Evolutionary conservation across 2,329 filamentous ascomycete species (phyloP).

Genomic region (Neoarthrinium moseri): DNA sequence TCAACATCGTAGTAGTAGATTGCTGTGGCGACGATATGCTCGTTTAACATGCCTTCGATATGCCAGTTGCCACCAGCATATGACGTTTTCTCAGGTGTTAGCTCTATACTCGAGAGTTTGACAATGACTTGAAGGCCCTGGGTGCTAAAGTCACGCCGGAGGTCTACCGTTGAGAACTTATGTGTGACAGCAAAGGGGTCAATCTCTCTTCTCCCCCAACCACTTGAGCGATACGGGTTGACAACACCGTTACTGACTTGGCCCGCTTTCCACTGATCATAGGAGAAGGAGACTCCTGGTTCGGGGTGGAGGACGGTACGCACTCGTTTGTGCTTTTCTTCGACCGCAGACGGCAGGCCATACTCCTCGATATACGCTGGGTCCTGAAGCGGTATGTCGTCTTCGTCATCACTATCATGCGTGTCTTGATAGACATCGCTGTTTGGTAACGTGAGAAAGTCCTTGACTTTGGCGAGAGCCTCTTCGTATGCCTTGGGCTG

Average conservation of each 20-base stretch:
- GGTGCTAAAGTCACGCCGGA: slow-evolving; percentile 25
- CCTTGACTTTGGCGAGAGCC: slow-evolving; percentile 1
- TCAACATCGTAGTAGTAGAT: slow-evolving; percentile 61
- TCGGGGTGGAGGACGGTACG: background rate
- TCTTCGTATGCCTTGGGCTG: slow-evolving; percentile 2
- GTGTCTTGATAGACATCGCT: background rate
- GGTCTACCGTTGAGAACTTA: slow-evolving; percentile 20
- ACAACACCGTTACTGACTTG: background rate
- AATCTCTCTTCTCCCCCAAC: background rate
- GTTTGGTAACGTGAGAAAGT: background rate
- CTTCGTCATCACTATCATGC: background rate
- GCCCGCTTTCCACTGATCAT: background rate
- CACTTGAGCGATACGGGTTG: no score
- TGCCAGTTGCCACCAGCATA: slow-evolving; percentile 57
- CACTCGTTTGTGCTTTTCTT: background rate
- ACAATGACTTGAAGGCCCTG: slow-evolving; percentile 58
- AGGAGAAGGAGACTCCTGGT: background rate
- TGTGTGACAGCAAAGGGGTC: background rate
- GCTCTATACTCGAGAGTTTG: slow-evolving; percentile 60
- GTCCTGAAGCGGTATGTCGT: background rate
- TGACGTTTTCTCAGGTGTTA: slow-evolving; percentile 55
- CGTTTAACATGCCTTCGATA: slow-evolving; percentile 56
- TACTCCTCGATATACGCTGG: background rate
- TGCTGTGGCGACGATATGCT: slow-evolving; percentile 62
- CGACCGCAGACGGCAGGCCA: background rate